A percentile compares a stretch with the other conserved stretches of the same genome.
These are phyloP conservation scores for Suillus americanus DNA, from an alignment of 768 basidiomycete species.

Conservation along the genomic window DNA sequence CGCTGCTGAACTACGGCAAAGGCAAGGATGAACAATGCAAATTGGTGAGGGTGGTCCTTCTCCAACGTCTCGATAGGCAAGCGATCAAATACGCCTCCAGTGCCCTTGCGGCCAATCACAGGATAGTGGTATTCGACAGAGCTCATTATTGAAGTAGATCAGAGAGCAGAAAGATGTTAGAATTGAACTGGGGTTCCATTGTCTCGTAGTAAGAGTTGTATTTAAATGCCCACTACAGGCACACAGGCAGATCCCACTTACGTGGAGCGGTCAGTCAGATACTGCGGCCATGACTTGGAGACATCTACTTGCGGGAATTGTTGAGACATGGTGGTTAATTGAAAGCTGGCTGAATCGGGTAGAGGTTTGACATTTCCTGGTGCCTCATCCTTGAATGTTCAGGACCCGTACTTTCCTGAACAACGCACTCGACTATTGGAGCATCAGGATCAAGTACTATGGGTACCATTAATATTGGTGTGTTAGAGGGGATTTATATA, in stretches of 20 bases:
- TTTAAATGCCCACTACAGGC: background rate
- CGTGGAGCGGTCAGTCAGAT: background rate
- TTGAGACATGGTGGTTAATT: background rate
- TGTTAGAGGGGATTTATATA: background rate
- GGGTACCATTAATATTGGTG: background rate
- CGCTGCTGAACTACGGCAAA: conserved; percentile 17
- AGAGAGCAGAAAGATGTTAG: background rate
- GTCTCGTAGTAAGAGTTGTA: no score
- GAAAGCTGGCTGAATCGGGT: background rate
- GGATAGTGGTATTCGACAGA: conserved; percentile 16
- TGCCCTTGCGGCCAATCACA: conserved; percentile 17
- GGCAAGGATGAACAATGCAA: conserved; percentile 27
- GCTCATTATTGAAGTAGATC: background rate
- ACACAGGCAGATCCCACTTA: background rate
- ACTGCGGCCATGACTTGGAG: background rate
- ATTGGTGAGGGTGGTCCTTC: conserved; percentile 21
- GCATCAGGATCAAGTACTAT: background rate
- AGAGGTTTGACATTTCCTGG: background rate
- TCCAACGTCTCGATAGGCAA: conserved; percentile 21
- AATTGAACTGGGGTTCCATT: background rate
- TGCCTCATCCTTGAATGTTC: background rate
- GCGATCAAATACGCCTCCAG: conserved; percentile 19
- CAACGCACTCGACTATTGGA: background rate
- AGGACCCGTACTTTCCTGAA: background rate
- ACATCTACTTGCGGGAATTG: background rate